These are phyloP conservation scores for Lentinus tigrinus DNA, from an alignment of 768 basidiomycete genomes.

Conservation along the genomic window DNA sequence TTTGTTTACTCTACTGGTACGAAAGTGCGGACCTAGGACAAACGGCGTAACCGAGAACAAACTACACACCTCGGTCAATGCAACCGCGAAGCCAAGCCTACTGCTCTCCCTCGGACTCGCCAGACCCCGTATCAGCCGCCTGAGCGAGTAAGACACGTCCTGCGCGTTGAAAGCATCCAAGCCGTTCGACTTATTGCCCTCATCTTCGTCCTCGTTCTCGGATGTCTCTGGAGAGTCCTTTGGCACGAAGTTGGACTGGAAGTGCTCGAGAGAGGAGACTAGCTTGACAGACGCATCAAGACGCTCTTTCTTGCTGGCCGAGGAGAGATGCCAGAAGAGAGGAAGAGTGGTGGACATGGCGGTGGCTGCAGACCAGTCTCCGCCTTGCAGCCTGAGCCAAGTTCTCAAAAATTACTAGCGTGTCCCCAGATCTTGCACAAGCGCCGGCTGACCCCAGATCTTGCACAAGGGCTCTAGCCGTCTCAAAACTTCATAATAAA, in stretches of 20 bases:
- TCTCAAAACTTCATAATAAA: too few relatives aligned
- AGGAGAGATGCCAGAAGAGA: constrained; percentile 92
- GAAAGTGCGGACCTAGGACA: too few relatives aligned
- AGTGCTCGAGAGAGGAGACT: constrained; percentile 75
- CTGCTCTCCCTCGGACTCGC: constrained; percentile 93
- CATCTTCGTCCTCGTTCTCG: constrained; percentile 46
- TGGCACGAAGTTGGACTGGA: constrained; percentile 67
- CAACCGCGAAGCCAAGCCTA: constrained; percentile 92
- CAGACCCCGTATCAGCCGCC: constrained; percentile 81
- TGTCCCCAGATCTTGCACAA: too few relatives aligned
- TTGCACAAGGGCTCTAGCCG: too few relatives aligned
- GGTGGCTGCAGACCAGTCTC: neutral
- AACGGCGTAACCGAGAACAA: too few relatives aligned
- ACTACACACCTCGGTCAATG: constrained; percentile 78
- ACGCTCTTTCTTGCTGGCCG: constrained; percentile 73
- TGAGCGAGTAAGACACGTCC: constrained; percentile 91
- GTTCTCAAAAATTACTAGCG: neutral
- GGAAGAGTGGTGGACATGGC: constrained; percentile 84
- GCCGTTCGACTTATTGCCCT: constrained; percentile 45
- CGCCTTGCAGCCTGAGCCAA: neutral
- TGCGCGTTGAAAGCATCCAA: constrained; percentile 75
- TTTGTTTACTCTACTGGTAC: too few relatives aligned
- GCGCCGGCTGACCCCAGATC: too few relatives aligned
- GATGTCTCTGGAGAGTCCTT: constrained; percentile 35
- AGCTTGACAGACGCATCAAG: constrained; percentile 86